Conservation (phyloP, 495 filamentous ascomycete species). For the Penicillium bialowiezense region DNA sequence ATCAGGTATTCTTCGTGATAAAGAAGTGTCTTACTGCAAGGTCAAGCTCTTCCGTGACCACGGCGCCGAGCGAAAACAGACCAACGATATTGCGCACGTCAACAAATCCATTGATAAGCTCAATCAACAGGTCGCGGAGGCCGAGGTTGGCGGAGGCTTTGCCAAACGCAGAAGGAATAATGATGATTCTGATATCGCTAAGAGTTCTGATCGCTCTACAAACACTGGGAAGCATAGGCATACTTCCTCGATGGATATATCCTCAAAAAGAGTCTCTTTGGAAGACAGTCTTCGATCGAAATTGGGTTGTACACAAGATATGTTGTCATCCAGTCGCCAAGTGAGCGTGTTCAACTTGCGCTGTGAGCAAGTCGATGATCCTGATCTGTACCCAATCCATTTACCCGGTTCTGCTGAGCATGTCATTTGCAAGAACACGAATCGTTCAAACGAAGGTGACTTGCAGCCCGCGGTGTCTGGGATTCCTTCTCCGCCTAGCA, state of each 20-base stretch:
- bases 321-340: constrained; percentile 83
- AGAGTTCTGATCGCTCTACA: no score
- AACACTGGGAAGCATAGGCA: no score
- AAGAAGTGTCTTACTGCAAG: constrained; percentile 86
- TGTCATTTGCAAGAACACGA: not conserved
- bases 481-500: constrained; percentile 61
- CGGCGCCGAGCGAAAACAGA: constrained; percentile 87
- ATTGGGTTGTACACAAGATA: constrained; percentile 74
- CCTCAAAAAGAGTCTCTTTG: constrained; percentile 34
- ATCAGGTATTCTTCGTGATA: constrained; percentile 34
- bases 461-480: constrained; percentile 46
- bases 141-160: constrained; percentile 76
- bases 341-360: constrained; percentile 74
- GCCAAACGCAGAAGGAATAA: constrained; percentile 47
- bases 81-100: constrained; percentile 85
- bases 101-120: constrained; percentile 93
- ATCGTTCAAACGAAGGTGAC: constrained; percentile 50
- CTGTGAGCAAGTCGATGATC: constrained; percentile 75
- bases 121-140: constrained; percentile 79
- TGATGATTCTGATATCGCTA: no score
- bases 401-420: constrained; percentile 33
- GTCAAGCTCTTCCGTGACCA: constrained; percentile 95
- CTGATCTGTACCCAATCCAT: constrained; percentile 72
- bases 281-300: constrained; percentile 80
- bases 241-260: constrained; percentile 32